Conservation (phyloP, 2,329 filamentous ascomycete genomes). For the Fusarium sp. region DNA sequence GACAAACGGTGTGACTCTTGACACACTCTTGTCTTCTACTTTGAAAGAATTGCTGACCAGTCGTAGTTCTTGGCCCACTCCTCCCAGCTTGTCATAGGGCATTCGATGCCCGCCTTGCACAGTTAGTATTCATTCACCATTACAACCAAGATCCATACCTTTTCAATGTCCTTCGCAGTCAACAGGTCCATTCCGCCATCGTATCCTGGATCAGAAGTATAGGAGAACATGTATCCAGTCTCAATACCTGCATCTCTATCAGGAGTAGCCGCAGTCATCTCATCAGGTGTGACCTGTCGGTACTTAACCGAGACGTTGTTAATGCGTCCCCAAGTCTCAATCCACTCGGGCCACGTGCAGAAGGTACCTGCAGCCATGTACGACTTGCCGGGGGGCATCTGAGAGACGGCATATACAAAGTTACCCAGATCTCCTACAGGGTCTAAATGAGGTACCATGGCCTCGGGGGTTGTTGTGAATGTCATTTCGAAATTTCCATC, state of each 20-base stretch:
- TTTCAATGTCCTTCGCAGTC: constrained; percentile 59
- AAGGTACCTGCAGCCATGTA: constrained; percentile 64
- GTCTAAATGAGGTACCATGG: constrained; percentile 59
- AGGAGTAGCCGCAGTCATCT: constrained; percentile 55
- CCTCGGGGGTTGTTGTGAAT: constrained; percentile 59
- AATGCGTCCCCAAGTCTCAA: constrained; percentile 57
- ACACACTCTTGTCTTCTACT: background rate
- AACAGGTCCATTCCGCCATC: constrained; percentile 61
- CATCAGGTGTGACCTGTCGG: constrained; percentile 56
- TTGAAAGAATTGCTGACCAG: constrained; percentile 48
- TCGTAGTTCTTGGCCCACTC: constrained; percentile 56
- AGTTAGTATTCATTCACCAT: background rate
- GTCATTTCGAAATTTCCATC: constrained; percentile 62
- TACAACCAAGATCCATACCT: constrained; percentile 51
- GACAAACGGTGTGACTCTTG: background rate
- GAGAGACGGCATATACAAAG: constrained; percentile 63
- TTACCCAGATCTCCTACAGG: constrained; percentile 62
- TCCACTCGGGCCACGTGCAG: constrained; percentile 62
- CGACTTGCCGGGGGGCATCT: constrained; percentile 62
- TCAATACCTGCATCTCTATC: constrained; percentile 61
- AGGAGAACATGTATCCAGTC: constrained; percentile 61
- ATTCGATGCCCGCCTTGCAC: constrained; percentile 59
- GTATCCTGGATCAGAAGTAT: constrained; percentile 63
- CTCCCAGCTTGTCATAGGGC: constrained; percentile 57
- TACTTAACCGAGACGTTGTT: constrained; percentile 55